Evolutionary conservation across 805 yeast species (phyloP).

Genomic region (Priceomyces melissophilus): DNA sequence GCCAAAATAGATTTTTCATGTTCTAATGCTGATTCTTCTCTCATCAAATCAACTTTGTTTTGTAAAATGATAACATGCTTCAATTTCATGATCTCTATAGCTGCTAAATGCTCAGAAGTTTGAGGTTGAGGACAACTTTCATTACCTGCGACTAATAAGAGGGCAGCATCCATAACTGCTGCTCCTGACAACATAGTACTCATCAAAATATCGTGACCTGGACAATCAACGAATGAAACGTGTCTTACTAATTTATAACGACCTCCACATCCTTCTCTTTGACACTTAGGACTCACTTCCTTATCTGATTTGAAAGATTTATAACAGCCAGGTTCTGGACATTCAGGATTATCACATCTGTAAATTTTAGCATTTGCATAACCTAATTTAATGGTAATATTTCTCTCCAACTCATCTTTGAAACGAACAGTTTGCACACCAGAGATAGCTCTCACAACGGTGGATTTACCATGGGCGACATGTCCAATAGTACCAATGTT

Average conservation of each 20-base stretch:
- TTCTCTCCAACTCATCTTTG: conserved; percentile 98
- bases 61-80: conserved; percentile 94
- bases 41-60: conserved; percentile 97
- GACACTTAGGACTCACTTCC: conserved; percentile 92
- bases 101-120: conserved; percentile 98
- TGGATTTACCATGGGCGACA: conserved; percentile 93
- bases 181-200: conserved; percentile 99
- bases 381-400: conserved; percentile 96
- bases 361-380: conserved; percentile 98
- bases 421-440: conserved; percentile 99
- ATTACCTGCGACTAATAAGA: conserved; percentile 93
- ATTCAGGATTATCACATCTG: conserved; percentile 78
- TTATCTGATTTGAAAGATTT: conserved; percentile 91
- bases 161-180: conserved; percentile 99
- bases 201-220: conserved; percentile 99
- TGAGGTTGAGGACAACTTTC: conserved; percentile 99
- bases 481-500: conserved; percentile 97
- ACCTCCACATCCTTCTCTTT: conserved; percentile 82
- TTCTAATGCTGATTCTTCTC: conserved; percentile 93
- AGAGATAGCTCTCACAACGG: conserved; percentile 93
- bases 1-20: conserved; percentile 90
- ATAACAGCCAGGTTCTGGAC: conserved; percentile 95
- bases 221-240: conserved; percentile 98
- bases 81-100: conserved; percentile 98
- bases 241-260: conserved; percentile 90